Base-by-base conservation (phyloP, 371 early-diverging fungal species). In the Cokeromyces recurvatus region DNA sequence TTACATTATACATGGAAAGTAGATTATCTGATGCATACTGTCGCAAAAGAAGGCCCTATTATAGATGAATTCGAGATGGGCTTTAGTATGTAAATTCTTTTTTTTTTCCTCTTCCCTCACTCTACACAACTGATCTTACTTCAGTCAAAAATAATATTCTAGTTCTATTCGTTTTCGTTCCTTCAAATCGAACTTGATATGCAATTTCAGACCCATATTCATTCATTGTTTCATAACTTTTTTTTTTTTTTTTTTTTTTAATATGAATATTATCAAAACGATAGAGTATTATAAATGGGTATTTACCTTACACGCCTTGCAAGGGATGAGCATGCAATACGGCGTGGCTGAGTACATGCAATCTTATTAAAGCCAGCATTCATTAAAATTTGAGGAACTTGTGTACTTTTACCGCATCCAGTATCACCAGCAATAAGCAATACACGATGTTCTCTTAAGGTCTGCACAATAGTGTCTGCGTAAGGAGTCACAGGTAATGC, bases 261-360 rank as follows among this genome's bases (percentile, higher is more conserved):
- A n/a, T n/a, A n/a, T n/a, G n/a, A n/a, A n/a, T n/a, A n/a, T n/a
- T n/a, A n/a, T n/a, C n/a, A n/a, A n/a, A n/a, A n/a, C n/a, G n/a
- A n/a, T n/a, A n/a, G n/a, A n/a, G n/a, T n/a, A n/a, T n/a, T n/a
- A n/a, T n/a, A n/a, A n/a, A n/a, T n/a, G n/a, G n/a, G n/a, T 29
- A 7, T 42, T 43, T 68, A 76, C 66, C 62, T 75, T 0, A 91
- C 91, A 48, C 92, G 85, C 43, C 79, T 57, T 4, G 94, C 92
- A n/a, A 98, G 77, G 11, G 90, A 83, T 24, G 82, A 86, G 37
- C 94, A 90, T 0, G 97, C 94, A 51, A 96, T 89, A 32, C 95
- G 78, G 14, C 97, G 77, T 4, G 97, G 97, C 59, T 97, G 96
- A 1, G 98, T 97, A 67, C 94, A 87, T 3, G 91, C 84, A 38